Percentiles rank a stretch among this genome's conserved stretches.
Conservation (phyloP, 2,329 filamentous ascomycete genomes). For the Stagonosporopsis chrysanthemi region DNA sequence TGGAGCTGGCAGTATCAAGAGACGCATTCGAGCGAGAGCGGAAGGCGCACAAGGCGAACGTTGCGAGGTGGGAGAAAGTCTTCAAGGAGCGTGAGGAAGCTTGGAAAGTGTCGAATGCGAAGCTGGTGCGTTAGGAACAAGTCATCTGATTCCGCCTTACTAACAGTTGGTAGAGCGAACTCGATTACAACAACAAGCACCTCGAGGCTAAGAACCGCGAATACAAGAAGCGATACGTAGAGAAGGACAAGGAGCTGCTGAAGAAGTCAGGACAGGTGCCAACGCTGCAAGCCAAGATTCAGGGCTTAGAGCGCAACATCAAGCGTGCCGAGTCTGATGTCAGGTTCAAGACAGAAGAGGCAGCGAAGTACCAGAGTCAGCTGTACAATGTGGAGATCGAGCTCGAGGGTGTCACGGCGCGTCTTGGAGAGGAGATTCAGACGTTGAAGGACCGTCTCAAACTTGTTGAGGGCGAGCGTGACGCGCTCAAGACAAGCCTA, state of each 20-base stretch:
- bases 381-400: constrained; percentile 53
- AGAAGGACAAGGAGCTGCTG: constrained; percentile 37
- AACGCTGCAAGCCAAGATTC: constrained; percentile 40
- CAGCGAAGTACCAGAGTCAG: constrained; percentile 51
- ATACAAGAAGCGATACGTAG: constrained; percentile 36
- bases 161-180: constrained; percentile 28
- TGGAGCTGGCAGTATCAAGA: constrained; percentile 35
- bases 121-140: constrained; percentile 31
- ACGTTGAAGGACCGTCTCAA: constrained; percentile 69
- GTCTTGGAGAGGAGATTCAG: constrained; percentile 70
- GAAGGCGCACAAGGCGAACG: constrained; percentile 40
- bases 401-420: constrained; percentile 69
- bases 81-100: constrained; percentile 42
- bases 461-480: constrained; percentile 75
- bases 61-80: constrained; percentile 44
- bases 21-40: constrained; percentile 41
- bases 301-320: constrained; percentile 36
- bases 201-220: constrained; percentile 37
- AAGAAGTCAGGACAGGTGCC: constrained; percentile 32
- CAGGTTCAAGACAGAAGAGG: constrained; percentile 43
- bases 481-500: constrained; percentile 74
- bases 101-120: constrained; percentile 35
- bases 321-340: constrained; percentile 41
- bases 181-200: constrained; percentile 32
- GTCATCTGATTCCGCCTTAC: neutral